Base-by-base conservation (phyloP, 345 rosid species). In the Geranium rotundifolium region DNA sequence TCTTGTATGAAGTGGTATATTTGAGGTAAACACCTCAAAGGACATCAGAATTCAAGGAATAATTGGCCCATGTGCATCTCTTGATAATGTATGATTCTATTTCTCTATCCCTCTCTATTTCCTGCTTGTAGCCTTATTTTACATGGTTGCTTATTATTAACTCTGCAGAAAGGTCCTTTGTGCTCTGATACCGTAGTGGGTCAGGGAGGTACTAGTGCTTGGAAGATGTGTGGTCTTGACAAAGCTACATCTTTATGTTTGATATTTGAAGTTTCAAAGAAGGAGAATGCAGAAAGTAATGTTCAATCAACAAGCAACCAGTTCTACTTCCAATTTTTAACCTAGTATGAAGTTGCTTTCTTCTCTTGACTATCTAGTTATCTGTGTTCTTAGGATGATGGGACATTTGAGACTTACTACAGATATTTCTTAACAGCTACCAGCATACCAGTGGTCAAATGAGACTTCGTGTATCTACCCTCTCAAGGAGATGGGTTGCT, bases 191-290 rank as follows among this genome's bases (percentile, higher is more conserved):
- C 79, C 29, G 73, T 70, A 17, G 62, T 93, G 13, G 96, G 96
- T 61, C 97, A 90, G 74, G 97, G 99, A 31, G 79, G 76, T 75
- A 93, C 95, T 63, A 88, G 81, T 30, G 99, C 97, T 13, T 93
- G 99, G 99, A 93, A 90, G 86, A 79, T 93, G 91, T 93, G 97
- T 75, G 97, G 97, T 63, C 82, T 93, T 1, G 97, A 90, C 75
- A 82, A 86, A 76, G 78, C 88, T 75, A 90, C 97, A 64, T 78
- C 99, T 37, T 68, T 93, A 67, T 93, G 95, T 77, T 65, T 90
- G 60, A 70, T 93, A 62, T 90, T 93, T 67, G 99, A 93, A 54
- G 69, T 88, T 74, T 79, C 72, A 59, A 90, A 79, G 84, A 90
- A 80, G 76, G 99, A 93, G 41, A 76, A 67, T 64, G 72, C 87